phyloP scores from a whole-genome alignment of 2,329 filamentous ascomycete species.

The Penicillium sp. region DNA sequence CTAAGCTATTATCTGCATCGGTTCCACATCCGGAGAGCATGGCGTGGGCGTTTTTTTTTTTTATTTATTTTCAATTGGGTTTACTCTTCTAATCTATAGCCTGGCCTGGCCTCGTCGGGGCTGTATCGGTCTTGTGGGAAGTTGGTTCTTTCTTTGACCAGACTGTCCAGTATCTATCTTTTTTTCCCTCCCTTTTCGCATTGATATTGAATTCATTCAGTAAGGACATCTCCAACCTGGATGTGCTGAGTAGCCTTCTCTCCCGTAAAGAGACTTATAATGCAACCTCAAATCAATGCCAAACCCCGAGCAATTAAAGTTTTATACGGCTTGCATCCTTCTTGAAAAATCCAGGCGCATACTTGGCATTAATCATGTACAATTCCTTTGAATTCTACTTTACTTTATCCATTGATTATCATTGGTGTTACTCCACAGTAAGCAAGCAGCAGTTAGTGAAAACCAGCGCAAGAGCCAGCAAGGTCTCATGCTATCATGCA shows the following conservation, averaged over 20 bases:
- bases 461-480: background rate
- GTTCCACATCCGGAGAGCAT: constrained; percentile 26
- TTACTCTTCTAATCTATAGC: background rate
- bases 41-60: constrained; percentile 27
- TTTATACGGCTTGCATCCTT: background rate
- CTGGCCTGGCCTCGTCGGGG: background rate
- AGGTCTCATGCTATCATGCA: constrained; percentile 5
- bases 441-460: background rate
- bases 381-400: background rate
- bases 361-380: constrained; percentile 1
- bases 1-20: constrained; percentile 23
- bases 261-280: background rate
- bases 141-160: constrained; percentile 7
- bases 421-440: constrained; percentile 3
- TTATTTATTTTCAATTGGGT: background rate
- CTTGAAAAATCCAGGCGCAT: background rate
- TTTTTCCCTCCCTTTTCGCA: background rate
- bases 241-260: constrained; percentile 1
- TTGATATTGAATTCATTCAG: background rate
- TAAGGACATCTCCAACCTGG: background rate
- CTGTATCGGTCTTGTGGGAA: background rate
- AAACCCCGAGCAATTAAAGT: background rate
- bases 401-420: background rate
- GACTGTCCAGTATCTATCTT: background rate
- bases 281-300: background rate